A percentile compares a stretch with the other conserved stretches of the same genome.
Conservation (phyloP, 441 rosid genomes). For the Metrosideros polymorpha region DNA sequence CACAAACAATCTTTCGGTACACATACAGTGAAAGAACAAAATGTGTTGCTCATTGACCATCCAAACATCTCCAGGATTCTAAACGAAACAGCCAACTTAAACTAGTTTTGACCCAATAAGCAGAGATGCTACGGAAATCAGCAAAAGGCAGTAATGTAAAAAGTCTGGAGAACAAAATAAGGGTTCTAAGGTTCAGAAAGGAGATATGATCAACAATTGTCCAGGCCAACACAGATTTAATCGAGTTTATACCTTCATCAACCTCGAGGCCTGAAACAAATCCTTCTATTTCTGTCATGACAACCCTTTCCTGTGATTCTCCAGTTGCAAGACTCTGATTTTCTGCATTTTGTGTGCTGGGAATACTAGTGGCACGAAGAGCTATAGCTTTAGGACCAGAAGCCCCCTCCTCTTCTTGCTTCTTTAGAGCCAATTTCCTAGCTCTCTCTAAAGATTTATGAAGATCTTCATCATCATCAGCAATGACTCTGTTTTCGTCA, state of each 20-base stretch:
- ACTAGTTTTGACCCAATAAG: background rate
- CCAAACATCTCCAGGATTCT: background rate
- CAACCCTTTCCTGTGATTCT: conserved; percentile 72
- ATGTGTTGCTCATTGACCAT: background rate
- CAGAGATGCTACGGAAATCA: background rate
- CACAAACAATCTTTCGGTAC: background rate
- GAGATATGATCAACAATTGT: background rate
- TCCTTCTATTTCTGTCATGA: conserved; percentile 91
- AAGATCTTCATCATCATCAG: conserved; percentile 80
- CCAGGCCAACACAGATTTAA: background rate
- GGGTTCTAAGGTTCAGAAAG: background rate
- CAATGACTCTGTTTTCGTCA: conserved; percentile 48
- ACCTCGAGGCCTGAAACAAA: conserved; percentile 92
- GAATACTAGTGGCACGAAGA: conserved; percentile 38
- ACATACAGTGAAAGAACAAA: background rate
- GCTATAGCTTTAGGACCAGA: conserved; percentile 77
- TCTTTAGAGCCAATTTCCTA: conserved; percentile 73
- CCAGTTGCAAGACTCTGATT: conserved; percentile 32
- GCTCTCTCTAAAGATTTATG: conserved; percentile 73
- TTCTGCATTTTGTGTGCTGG: conserved; percentile 29
- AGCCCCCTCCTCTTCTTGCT: conserved; percentile 37
- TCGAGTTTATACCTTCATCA: conserved; percentile 52
- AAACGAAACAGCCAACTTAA: background rate
- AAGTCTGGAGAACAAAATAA: background rate
- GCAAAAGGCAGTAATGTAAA: background rate